Conservation (phyloP, 257 asterid species). For the Linderniella brevidens region DNA sequence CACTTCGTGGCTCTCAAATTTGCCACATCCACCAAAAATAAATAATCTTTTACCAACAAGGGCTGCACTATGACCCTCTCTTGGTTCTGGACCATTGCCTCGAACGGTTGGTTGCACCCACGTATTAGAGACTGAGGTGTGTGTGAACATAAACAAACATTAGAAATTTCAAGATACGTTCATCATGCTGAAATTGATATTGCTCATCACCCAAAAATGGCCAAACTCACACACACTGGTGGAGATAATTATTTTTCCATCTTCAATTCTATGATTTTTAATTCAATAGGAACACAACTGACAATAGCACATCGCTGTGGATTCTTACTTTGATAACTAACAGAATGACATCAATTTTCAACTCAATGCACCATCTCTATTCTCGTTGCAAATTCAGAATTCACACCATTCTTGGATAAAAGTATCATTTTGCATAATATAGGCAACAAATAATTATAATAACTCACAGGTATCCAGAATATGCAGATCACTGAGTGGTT, state of each 20-base stretch:
- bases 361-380: too few relatives aligned
- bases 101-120: conserved; percentile 75
- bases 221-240: too few relatives aligned
- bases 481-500: conserved; percentile 69
- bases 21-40: conserved; percentile 95
- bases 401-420: not conserved
- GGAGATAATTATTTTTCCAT: too few relatives aligned
- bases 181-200: too few relatives aligned
- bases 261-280: too few relatives aligned
- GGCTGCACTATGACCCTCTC: conserved; percentile 98
- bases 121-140: conserved; percentile 48
- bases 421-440: not conserved
- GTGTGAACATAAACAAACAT: conserved; percentile 6
- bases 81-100: conserved; percentile 84
- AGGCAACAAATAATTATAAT: conserved; percentile 11
- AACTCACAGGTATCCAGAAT: conserved; percentile 64
- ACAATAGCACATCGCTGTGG: too few relatives aligned
- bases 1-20: conserved; percentile 43
- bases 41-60: conserved; percentile 79
- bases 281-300: too few relatives aligned
- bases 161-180: conserved; percentile 1
- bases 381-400: too few relatives aligned
- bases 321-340: too few relatives aligned
- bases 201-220: too few relatives aligned
- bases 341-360: too few relatives aligned